A percentile compares a stretch with the other conserved stretches of the same genome.
Evolutionary conservation across 2,329 filamentous ascomycete species (phyloP).

Genomic region (Chaetoscypha palmicola): DNA sequence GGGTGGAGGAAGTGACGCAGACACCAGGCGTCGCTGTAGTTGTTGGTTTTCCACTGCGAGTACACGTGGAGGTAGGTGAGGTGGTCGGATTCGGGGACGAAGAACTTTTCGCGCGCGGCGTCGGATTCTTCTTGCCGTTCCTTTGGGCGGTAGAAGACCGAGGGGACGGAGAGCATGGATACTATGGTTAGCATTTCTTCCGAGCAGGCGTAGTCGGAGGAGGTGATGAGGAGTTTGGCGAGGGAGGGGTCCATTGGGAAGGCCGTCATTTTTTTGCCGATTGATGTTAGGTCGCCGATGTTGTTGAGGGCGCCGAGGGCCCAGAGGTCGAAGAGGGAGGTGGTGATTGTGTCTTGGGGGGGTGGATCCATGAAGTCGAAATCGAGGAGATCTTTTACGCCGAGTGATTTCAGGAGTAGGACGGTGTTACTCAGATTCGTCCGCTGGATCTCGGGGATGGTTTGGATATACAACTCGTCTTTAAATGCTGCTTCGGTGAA

Average conservation of each 20-base stretch:
- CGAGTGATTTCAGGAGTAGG: conserved; percentile 85
- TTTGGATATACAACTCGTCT: conserved; percentile 93
- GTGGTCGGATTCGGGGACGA: conserved; percentile 95
- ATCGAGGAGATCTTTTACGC: conserved; percentile 87
- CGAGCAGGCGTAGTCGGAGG: conserved; percentile 82
- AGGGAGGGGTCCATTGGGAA: conserved; percentile 98
- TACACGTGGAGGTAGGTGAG: conserved; percentile 94
- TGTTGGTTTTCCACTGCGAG: conserved; percentile 88
- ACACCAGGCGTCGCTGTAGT: conserved; percentile 87
- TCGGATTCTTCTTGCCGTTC: conserved; percentile 96
- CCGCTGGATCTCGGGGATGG: conserved; percentile 94
- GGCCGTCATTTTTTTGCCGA: conserved; percentile 89
- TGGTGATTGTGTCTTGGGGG: conserved; percentile 95
- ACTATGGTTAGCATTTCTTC: conserved; percentile 99
- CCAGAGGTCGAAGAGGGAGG: conserved; percentile 96
- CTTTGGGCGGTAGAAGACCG: conserved; percentile 93
- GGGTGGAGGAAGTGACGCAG: conserved; percentile 87
- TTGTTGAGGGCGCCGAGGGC: conserved; percentile 90
- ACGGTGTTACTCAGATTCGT: conserved; percentile 96
- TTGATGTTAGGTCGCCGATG: conserved; percentile 78
- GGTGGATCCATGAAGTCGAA: conserved; percentile 99
- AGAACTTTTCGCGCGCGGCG: conserved; percentile 92
- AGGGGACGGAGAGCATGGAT: conserved; percentile 94
- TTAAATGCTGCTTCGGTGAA: conserved; percentile 93
- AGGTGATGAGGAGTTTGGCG: conserved; percentile 89